Conservation (phyloP, 2,329 filamentous ascomycete genomes). For the Podosphaera xanthii region DNA sequence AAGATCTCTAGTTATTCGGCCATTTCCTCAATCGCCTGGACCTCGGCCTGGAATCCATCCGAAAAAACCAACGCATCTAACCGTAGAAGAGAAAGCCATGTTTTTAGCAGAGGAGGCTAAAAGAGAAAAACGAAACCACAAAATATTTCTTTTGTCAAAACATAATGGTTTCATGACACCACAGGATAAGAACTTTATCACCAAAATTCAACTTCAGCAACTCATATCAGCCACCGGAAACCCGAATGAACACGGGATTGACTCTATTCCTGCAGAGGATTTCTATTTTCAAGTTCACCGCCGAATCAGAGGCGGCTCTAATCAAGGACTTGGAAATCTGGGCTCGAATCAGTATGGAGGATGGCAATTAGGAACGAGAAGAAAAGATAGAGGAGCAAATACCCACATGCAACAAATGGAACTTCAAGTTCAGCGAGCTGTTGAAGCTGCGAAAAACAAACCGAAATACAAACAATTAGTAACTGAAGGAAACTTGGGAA, state of each 20-base stretch:
- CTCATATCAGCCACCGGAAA: conserved; percentile 82
- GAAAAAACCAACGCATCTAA: conserved; percentile 51
- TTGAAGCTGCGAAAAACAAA: conserved; percentile 90
- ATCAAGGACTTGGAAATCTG: conserved; percentile 80
- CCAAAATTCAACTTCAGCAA: conserved; percentile 89
- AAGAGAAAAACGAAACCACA: conserved; percentile 91
- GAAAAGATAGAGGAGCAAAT: conserved; percentile 64
- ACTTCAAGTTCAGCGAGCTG: conserved; percentile 90
- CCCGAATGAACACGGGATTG: conserved; percentile 54
- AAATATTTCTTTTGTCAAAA: conserved; percentile 80
- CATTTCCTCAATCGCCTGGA: conserved; percentile 17
- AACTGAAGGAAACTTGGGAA: conserved; percentile 85
- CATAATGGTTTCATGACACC: conserved; percentile 97
- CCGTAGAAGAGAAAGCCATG: conserved; percentile 62
- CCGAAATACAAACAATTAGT: conserved; percentile 96
- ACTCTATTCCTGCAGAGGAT: conserved; percentile 69
- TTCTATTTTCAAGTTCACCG: conserved; percentile 98
- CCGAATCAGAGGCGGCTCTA: conserved; percentile 73
- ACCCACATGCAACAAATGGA: conserved; percentile 99
- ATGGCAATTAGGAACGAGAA: conserved; percentile 49
- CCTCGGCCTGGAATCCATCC: conserved; percentile 36
- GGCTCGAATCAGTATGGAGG: conserved; percentile 85
- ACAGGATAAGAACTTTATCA: conserved; percentile 98
- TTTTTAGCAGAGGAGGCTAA: conserved; percentile 83
- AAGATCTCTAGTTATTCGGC: conserved; percentile 17